Evolutionary conservation across 192 early-diverging fungal genomes (phyloP).

Genomic region (Gaertneriomyces semiglobifer): DNA sequence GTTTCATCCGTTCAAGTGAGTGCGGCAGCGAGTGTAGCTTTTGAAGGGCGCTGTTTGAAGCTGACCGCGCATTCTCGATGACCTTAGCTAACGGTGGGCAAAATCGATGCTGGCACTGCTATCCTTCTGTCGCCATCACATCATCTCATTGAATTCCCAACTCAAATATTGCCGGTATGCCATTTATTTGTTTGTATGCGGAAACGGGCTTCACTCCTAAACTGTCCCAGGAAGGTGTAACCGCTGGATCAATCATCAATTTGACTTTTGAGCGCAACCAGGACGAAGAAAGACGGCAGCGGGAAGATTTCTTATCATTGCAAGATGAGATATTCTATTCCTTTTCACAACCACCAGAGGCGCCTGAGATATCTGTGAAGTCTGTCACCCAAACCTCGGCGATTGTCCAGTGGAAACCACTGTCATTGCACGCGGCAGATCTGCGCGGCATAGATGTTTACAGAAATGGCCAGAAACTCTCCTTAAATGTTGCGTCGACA

Average conservation of each 20-base stretch:
- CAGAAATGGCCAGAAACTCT: slow-evolving; percentile 77
- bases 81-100: slow-evolving; percentile 85
- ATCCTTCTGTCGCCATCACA: slow-evolving; percentile 95
- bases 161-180: slow-evolving; percentile 83
- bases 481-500: slow-evolving; percentile 51
- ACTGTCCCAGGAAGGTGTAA: slow-evolving; percentile 62
- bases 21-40: not conserved
- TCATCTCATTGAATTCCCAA: slow-evolving; percentile 98
- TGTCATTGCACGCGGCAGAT: slow-evolving; percentile 76
- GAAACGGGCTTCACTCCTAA: no score
- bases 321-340: slow-evolving; percentile 80
- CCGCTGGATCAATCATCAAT: slow-evolving; percentile 93
- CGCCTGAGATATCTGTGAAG: slow-evolving; percentile 74
- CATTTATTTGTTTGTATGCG: not conserved
- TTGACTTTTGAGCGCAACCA: slow-evolving; percentile 89
- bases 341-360: slow-evolving; percentile 75
- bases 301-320: slow-evolving; percentile 76
- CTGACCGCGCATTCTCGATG: not conserved
- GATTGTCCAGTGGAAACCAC: slow-evolving; percentile 86
- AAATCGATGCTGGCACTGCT: slow-evolving; percentile 80
- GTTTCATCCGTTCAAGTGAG: slow-evolving; percentile 31
- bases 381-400: slow-evolving; percentile 73
- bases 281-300: slow-evolving; percentile 77
- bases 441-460: slow-evolving; percentile 88
- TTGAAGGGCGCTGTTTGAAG: not conserved